These are phyloP conservation scores for Nannizziopsis arthrosporioides DNA, from an alignment of 2,329 filamentous ascomycete species.

Conservation along the genomic window DNA sequence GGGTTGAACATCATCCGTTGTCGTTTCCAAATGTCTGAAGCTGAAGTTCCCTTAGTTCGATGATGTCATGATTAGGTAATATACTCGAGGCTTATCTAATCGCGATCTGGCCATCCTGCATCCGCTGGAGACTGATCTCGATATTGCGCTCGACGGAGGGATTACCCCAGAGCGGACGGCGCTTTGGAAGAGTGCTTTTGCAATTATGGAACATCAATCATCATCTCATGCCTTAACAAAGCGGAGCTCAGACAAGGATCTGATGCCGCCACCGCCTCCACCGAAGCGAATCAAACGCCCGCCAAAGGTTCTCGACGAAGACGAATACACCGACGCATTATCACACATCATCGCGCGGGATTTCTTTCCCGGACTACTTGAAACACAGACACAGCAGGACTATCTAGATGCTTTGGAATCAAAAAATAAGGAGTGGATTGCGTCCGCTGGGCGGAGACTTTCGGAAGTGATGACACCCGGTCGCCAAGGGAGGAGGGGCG, in stretches of 20 bases:
- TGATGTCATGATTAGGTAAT: neutral
- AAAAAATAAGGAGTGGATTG: slow-evolving; percentile 73
- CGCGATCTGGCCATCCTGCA: too few species aligned
- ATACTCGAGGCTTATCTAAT: neutral
- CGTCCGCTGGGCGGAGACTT: slow-evolving; percentile 60
- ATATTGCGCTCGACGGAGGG: neutral
- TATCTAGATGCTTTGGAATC: slow-evolving; percentile 87
- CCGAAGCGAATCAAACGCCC: slow-evolving; percentile 87
- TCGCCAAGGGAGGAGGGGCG: slow-evolving; percentile 30
- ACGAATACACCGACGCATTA: slow-evolving; percentile 78
- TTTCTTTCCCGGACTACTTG: slow-evolving; percentile 78
- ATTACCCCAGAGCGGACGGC: neutral
- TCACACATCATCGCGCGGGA: slow-evolving; percentile 93
- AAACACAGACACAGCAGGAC: slow-evolving; percentile 78
- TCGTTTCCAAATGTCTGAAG: too few species aligned
- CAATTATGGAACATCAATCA: slow-evolving; percentile 21
- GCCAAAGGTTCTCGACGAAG: slow-evolving; percentile 78
- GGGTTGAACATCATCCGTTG: too few species aligned
- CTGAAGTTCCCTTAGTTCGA: neutral
- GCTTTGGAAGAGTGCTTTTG: neutral
- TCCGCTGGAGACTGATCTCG: neutral
- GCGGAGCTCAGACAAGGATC: slow-evolving; percentile 36
- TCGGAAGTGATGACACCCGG: slow-evolving; percentile 73
- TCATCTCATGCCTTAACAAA: slow-evolving; percentile 25
- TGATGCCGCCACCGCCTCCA: slow-evolving; percentile 80